Evolutionary conservation across 2,329 filamentous ascomycete species (phyloP), one percentile per base, ranked within the genome.

Genomic region (Fusarium nematophilum): DNA sequence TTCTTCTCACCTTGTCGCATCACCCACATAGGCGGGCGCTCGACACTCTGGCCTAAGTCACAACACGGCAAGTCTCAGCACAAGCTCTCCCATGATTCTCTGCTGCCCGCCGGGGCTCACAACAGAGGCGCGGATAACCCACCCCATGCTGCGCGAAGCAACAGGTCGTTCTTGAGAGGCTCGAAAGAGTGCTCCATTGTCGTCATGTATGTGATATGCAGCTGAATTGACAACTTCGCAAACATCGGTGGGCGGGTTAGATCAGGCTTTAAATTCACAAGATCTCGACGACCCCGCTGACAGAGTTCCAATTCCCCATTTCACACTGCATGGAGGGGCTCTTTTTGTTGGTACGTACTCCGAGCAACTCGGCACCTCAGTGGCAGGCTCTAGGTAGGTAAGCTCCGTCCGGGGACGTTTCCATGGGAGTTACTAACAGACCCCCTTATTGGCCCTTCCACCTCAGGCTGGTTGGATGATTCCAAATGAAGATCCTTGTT

Each of bases 21-120:
- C 75, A 99, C 93, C 95, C 95, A 99, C 82, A 96, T 92, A 53
- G 95, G 95, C 59, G 95, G 91, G 64, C 95, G 88, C 78, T 97
- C 93, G 65, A 98, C 91, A 75, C 88, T 88, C 79, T 97, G 85
- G 75, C 94, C 93, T 96, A 59, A 55, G 54, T 53, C 47, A 53
- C 52, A 56, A 50, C 49, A 48, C 52, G 45, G 26, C 52, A 62
- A 57, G 40, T 57, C 56, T 68, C 51, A 69, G 67, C 57, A 60
- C 39, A 53, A 39, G 34, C 50, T 66, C 50, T 47, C 57, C 17
- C 44, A 64, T 50, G 37, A 29, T 46, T 44, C 36, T 15, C 25
- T 30, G 27, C 45, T 38, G 33, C 26, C 39, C 23, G 15, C 39
- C 39, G 15, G 45, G 42, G 10, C 26, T 44, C 10, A 48, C 25